Base-by-base conservation (phyloP, 2,329 filamentous ascomycete species). In the Basipetospora chlamydospora region DNA sequence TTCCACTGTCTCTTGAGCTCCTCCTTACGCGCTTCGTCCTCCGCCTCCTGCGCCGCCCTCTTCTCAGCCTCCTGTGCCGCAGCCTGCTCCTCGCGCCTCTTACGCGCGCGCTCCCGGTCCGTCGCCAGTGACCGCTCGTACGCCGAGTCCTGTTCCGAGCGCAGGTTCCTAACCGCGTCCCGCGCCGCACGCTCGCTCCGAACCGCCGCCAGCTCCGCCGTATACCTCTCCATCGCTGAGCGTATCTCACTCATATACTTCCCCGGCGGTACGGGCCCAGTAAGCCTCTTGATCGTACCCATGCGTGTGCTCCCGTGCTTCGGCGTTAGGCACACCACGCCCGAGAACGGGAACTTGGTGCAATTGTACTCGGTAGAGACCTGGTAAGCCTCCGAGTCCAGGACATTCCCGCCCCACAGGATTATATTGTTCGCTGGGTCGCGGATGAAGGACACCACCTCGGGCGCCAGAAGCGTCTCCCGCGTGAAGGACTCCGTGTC, bases 311-410 rank as follows among this genome's bases (percentile, higher is more conserved):
- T 77, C 2, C 82, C 81, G 42, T 88, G 77, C 45, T 80, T 79
- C 0, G 87, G 86, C 0, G 87, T 94, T 44, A 95, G 79, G 39
- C 85, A 87, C 20, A 95, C 77, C 3, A 95, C 58, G 11, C 80
- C 84, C 1, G 81, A 77, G 53, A 93, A 96, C 8, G 90, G 90
- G 49, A 90, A 95, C 52, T 92, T 93, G 41, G 84, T 93, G 56
- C 83, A 90, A 46, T 78, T 78, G 43, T 96, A 74, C 31, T 87
- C 85, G 10, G 73, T 70, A n/a, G 86, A 77, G 28, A 95, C 85
- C 54, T 95, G 86, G 56, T 92, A 96, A 5, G 88, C 84, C 59
- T 98, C 90, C 3, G 85, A 80, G 53, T 98, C 90, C 43, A 86
- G 74, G 1, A 96, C 80, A 46, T 86, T 94, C 32, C 90, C 90